A percentile compares a stretch with the other conserved stretches of the same genome.
phyloP scores from a whole-genome alignment of 2,329 filamentous ascomycete genomes.

The Nemania bipapillata region DNA sequence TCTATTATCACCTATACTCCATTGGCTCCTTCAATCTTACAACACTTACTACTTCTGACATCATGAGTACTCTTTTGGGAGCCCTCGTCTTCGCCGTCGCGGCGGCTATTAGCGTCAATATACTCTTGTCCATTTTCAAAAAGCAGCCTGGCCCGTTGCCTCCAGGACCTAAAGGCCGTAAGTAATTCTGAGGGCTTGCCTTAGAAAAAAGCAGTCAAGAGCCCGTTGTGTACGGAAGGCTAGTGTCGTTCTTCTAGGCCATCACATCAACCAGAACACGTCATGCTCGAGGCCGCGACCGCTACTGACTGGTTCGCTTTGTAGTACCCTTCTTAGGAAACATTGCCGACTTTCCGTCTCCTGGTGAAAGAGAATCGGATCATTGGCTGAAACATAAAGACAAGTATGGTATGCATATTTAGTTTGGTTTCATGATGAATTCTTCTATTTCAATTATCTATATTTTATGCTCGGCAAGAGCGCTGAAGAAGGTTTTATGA shows the following conservation, averaged over 20 bases:
- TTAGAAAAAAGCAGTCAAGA: too few relatives aligned
- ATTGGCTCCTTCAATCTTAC: too few relatives aligned
- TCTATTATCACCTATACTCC: too few relatives aligned
- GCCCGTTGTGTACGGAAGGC: neutral
- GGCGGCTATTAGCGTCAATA: too few relatives aligned
- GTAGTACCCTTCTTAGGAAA: constrained; percentile 61
- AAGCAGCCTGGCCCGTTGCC: constrained; percentile 50
- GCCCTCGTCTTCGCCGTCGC: too few relatives aligned
- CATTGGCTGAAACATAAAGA: constrained; percentile 58
- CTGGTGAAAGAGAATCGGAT: constrained; percentile 51
- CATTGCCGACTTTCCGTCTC: constrained; percentile 58
- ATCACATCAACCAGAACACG: neutral
- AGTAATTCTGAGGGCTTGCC: neutral
- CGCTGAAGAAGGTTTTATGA: too few relatives aligned
- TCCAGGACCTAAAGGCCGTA: constrained; percentile 59
- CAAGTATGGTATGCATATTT: constrained; percentile 43
- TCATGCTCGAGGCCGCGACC: too few relatives aligned
- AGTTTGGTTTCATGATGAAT: neutral
- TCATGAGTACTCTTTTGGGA: too few relatives aligned
- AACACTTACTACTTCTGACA: too few relatives aligned
- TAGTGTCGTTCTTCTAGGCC: neutral
- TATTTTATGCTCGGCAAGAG: too few relatives aligned
- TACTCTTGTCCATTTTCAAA: too few relatives aligned
- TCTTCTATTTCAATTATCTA: too few relatives aligned
- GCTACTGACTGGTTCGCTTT: constrained; percentile 31